Conservation (phyloP, 495 filamentous ascomycete species). For the Neurospora tetraspora region DNA sequence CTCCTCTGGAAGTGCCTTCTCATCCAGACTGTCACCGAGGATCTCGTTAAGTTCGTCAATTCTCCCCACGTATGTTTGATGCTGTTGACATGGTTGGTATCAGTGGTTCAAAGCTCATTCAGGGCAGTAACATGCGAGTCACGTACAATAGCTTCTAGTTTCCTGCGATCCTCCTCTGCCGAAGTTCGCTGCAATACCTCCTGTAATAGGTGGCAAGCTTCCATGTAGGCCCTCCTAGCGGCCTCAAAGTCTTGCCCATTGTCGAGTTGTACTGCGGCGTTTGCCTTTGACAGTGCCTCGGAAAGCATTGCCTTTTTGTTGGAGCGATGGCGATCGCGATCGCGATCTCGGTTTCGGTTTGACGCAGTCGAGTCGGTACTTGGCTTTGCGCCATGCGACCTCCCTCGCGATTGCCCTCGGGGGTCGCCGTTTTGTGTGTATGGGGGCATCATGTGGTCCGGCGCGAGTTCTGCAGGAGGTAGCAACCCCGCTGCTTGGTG, state of each 20-base stretch:
- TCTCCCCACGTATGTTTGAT: constrained; percentile 78
- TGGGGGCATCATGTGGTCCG: constrained; percentile 14
- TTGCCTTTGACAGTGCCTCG: constrained; percentile 86
- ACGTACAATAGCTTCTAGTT: constrained; percentile 85
- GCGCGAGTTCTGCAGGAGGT: constrained; percentile 5
- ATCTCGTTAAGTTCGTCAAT: constrained; percentile 73
- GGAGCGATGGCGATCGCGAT: constrained; percentile 7
- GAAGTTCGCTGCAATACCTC: constrained; percentile 78
- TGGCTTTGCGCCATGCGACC: constrained; percentile 33
- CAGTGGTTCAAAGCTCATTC: neutral
- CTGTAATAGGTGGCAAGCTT: constrained; percentile 76
- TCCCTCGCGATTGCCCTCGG: constrained; percentile 38
- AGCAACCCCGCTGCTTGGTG: constrained; percentile 6
- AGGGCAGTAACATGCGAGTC: neutral
- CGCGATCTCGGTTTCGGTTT: constrained; percentile 9
- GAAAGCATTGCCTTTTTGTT: constrained; percentile 75
- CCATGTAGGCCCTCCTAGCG: constrained; percentile 81
- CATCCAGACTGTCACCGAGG: constrained; percentile 48
- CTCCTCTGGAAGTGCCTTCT: constrained; percentile 66
- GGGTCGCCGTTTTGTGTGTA: constrained; percentile 25
- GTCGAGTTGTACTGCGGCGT: constrained; percentile 88
- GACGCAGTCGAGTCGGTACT: constrained; percentile 28
- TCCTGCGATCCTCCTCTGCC: constrained; percentile 71
- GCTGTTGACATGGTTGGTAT: constrained; percentile 34
- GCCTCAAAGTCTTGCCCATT: constrained; percentile 91